Evolutionary conservation across 1,284 basidiomycete genomes (phyloP).

Genomic region (Meripilus lineatus): DNA sequence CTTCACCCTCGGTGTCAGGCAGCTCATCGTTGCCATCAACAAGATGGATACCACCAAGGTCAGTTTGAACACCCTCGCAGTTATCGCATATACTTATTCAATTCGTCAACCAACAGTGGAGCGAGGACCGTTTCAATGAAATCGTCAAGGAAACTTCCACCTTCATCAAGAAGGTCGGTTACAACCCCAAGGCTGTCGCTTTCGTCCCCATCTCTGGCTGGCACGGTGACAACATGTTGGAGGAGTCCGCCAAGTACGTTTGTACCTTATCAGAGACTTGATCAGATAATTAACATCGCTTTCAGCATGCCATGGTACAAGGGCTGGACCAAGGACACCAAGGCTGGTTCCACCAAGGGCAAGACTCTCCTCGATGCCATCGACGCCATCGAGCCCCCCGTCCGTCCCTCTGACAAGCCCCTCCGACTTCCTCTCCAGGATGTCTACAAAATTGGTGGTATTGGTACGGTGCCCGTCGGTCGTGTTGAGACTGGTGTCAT

Average conservation of each 20-base stretch:
- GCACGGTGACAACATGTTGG: conserved; percentile 99
- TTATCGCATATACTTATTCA: conserved; percentile 25
- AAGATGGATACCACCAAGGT: conserved; percentile 99
- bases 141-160: conserved; percentile 98
- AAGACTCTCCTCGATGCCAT: conserved; percentile 99
- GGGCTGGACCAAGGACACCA: conserved; percentile 97
- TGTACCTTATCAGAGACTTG: conserved; percentile 11
- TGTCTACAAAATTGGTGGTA: conserved; percentile 99
- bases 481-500: conserved; percentile 99
- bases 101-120: conserved; percentile 75
- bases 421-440: conserved; percentile 99
- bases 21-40: conserved; percentile 99
- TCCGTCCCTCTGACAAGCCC: conserved; percentile 97
- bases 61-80: too few relatives aligned
- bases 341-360: conserved; percentile 89
- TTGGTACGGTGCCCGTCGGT: conserved; percentile 99
- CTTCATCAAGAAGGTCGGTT: conserved; percentile 99
- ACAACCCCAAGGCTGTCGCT: conserved; percentile 98
- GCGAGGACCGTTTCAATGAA: conserved; percentile 99
- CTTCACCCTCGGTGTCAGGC: conserved; percentile 99
- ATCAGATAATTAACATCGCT: conserved; percentile 16
- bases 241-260: conserved; percentile 86
- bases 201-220: conserved; percentile 99
- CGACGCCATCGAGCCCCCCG: conserved; percentile 97
- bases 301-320: conserved; percentile 98